Conservation (phyloP, 2,329 filamentous ascomycete genomes). For the Fusarium camptoceras region DNA sequence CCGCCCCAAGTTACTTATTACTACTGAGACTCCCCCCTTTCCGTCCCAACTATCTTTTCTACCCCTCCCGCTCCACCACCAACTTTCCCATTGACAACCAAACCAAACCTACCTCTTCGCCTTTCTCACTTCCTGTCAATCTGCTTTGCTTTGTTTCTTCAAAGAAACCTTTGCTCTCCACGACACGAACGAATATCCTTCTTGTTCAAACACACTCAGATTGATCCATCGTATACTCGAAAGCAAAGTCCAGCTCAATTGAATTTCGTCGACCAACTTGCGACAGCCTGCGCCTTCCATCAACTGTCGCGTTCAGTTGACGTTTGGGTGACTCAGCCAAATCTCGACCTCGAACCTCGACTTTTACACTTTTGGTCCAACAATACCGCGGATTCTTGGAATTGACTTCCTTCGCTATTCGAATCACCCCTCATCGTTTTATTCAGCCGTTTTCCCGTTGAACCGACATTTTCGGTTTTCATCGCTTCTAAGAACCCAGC, state of each 20-base stretch:
- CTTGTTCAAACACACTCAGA: slow-evolving; percentile 11
- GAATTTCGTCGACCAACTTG: slow-evolving; percentile 26
- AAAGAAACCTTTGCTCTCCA: slow-evolving; percentile 25
- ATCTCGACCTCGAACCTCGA: slow-evolving; percentile 31
- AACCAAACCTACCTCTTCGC: slow-evolving; percentile 43
- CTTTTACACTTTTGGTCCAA: slow-evolving; percentile 8
- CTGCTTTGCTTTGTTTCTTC: slow-evolving; percentile 10
- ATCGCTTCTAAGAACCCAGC: slow-evolving; percentile 29
- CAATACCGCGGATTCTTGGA: slow-evolving; percentile 15
- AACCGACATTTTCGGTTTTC: slow-evolving; percentile 5
- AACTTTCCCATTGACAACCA: slow-evolving; percentile 44
- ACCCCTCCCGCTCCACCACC: slow-evolving; percentile 47
- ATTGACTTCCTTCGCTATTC: slow-evolving; percentile 8
- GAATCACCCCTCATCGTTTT: slow-evolving; percentile 22
- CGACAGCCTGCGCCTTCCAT: slow-evolving; percentile 22
- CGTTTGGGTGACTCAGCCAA: slow-evolving; percentile 39
- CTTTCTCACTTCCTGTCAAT: slow-evolving; percentile 37
- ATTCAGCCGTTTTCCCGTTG: background rate
- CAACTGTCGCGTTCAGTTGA: slow-evolving; percentile 22
- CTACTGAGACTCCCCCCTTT: slow-evolving; percentile 45
- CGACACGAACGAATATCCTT: slow-evolving; percentile 22
- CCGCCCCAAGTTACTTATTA: slow-evolving; percentile 39
- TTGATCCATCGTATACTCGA: slow-evolving; percentile 9
- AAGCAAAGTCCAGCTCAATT: slow-evolving; percentile 18
- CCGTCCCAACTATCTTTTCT: slow-evolving; percentile 39